Conservation (phyloP, 176 grass and related monocot genomes). For the Cenchrus americanus region DNA sequence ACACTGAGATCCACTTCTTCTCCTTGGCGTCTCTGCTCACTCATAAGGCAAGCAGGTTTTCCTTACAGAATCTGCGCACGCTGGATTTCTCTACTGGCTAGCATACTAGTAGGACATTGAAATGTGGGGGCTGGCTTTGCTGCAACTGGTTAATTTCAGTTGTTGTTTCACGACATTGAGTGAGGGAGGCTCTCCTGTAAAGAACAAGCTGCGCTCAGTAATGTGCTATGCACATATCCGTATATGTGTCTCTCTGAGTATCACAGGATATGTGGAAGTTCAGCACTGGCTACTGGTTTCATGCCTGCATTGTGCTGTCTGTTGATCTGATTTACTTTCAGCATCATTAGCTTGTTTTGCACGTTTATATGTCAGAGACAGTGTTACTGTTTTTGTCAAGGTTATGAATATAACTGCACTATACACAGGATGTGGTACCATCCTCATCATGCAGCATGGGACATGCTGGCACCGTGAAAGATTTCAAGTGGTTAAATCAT, state of each 20-base stretch:
- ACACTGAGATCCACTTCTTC: conserved; percentile 77
- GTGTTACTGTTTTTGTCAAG: background rate
- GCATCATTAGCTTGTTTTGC: background rate
- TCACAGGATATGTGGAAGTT: no score
- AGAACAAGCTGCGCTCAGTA: conserved; percentile 1
- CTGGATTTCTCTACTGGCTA: conserved; percentile 5
- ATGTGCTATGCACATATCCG: background rate
- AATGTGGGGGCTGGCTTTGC: background rate
- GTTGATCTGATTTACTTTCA: background rate
- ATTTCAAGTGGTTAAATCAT: conserved; percentile 83
- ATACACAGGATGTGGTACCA: conserved; percentile 55
- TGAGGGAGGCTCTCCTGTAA: background rate
- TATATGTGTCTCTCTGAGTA: no score
- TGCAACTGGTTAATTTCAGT: background rate
- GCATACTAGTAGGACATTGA: background rate
- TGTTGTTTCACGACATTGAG: background rate
- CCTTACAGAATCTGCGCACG: background rate
- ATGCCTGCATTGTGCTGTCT: background rate
- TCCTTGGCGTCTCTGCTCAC: conserved; percentile 68
- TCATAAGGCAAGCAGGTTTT: conserved; percentile 39
- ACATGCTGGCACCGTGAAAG: conserved; percentile 54
- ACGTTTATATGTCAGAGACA: background rate
- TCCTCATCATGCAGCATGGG: conserved; percentile 60
- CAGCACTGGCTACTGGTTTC: no score
- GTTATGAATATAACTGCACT: background rate